phyloP scores from a whole-genome alignment of 805 yeast genomes.

The Saccharomycodes ludwigii region DNA sequence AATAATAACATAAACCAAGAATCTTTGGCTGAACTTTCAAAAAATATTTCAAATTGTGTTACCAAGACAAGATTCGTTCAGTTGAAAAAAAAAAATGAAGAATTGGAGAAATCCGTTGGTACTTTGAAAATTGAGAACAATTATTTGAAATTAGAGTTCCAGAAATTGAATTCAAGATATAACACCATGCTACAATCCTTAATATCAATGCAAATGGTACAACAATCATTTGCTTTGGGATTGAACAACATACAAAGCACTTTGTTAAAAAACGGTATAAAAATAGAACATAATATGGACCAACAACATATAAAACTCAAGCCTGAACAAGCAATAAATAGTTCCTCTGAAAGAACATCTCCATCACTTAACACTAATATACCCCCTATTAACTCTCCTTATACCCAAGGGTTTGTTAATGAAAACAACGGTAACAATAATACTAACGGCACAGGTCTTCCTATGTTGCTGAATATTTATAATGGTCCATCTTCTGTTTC shows the following conservation, averaged over 20 bases:
- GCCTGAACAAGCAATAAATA: too few species aligned
- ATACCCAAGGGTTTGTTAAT: slow-evolving; percentile 2
- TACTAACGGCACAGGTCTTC: too few species aligned
- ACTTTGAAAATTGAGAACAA: slow-evolving; percentile 14
- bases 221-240: slow-evolving; percentile 44
- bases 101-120: slow-evolving; percentile 19
- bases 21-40: too few species aligned
- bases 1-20: too few species aligned
- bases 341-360: background rate
- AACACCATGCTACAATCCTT: slow-evolving; percentile 52
- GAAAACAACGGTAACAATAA: slow-evolving; percentile 8
- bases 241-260: slow-evolving; percentile 38
- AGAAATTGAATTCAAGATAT: slow-evolving; percentile 41
- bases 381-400: slow-evolving; percentile 1
- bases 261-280: slow-evolving; percentile 47
- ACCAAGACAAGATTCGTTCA: slow-evolving; percentile 15
- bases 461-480: too few species aligned
- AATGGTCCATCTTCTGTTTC: too few species aligned
- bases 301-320: slow-evolving; percentile 1
- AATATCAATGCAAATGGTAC: slow-evolving; percentile 40
- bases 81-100: slow-evolving; percentile 24
- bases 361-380: background rate
- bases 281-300: slow-evolving; percentile 37
- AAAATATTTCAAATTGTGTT: too few species aligned
- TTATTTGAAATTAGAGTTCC: slow-evolving; percentile 24